Percentiles rank a stretch among this genome's conserved stretches.
Evolutionary conservation across 2,329 filamentous ascomycete genomes (phyloP).

Genomic region (Sporothrix protearum): DNA sequence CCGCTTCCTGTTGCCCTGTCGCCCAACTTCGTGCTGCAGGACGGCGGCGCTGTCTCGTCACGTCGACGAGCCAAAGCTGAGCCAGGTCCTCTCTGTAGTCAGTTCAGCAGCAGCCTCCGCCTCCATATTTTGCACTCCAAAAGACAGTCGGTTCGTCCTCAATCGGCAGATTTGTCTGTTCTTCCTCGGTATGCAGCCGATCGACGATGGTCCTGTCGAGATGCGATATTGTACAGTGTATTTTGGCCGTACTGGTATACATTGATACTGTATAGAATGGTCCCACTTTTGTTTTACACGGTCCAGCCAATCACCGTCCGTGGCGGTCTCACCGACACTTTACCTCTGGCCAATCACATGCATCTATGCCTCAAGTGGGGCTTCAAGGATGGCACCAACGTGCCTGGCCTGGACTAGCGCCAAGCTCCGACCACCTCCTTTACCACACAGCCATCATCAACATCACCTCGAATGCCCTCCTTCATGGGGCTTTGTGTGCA

Average conservation of each 20-base stretch:
- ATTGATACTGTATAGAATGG: neutral
- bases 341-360: neutral
- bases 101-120: neutral
- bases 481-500: neutral
- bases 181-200: neutral
- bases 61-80: neutral
- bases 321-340: slow-evolving; percentile 13
- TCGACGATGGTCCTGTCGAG: neutral
- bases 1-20: neutral
- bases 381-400: neutral
- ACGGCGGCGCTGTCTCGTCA: neutral
- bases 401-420: slow-evolving; percentile 2
- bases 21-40: neutral
- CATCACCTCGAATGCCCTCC: neutral
- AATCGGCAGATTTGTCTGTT: neutral
- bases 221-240: slow-evolving; percentile 2
- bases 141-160: neutral
- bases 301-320: neutral
- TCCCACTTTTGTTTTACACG: slow-evolving; percentile 11
- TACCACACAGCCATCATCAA: neutral
- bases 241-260: neutral
- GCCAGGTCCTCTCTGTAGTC: neutral
- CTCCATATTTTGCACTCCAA: too few species aligned
- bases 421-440: slow-evolving; percentile 12
- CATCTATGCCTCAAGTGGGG: neutral